phyloP scores from a whole-genome alignment of 2,329 filamentous ascomycete species.

The Elsinoe perseae region DNA sequence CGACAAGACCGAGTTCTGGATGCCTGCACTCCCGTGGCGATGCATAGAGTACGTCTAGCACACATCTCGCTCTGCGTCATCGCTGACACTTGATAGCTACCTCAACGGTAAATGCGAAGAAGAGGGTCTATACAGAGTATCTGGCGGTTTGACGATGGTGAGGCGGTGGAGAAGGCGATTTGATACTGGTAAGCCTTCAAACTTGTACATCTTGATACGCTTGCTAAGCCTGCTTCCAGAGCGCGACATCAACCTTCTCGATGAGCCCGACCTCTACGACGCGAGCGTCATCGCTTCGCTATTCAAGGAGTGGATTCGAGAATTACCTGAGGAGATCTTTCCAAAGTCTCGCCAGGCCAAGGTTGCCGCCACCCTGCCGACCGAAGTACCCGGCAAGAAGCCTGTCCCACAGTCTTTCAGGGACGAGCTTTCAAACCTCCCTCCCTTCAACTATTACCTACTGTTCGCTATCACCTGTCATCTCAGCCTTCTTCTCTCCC shows the following conservation, averaged over 20 bases:
- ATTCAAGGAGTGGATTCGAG: constrained; percentile 91
- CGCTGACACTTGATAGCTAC: constrained; percentile 46
- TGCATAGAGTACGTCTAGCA: constrained; percentile 77
- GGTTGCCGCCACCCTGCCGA: constrained; percentile 71
- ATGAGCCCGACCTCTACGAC: constrained; percentile 80
- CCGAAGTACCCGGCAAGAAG: constrained; percentile 66
- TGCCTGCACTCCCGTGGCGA: constrained; percentile 91
- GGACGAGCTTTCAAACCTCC: constrained; percentile 86
- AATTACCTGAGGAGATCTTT: constrained; percentile 89
- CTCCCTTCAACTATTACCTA: constrained; percentile 95
- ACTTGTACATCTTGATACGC: constrained; percentile 17
- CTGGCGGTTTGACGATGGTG: constrained; percentile 81
- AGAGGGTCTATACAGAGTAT: constrained; percentile 86
- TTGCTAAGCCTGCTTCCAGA: constrained; percentile 43
- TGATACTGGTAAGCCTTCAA: constrained; percentile 58
- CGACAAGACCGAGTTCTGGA: constrained; percentile 98
- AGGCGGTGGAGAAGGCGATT: constrained; percentile 91
- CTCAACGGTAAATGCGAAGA: constrained; percentile 92
- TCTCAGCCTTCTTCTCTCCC: constrained; percentile 80
- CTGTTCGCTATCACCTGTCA: constrained; percentile 97
- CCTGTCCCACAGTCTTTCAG: constrained; percentile 75
- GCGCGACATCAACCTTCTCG: constrained; percentile 81
- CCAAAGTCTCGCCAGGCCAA: constrained; percentile 75
- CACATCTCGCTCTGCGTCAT: constrained; percentile 15
- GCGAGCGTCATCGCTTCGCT: constrained; percentile 95